Evolutionary conservation across 208 protist species (phyloP).

Genomic region (Paratrypanosoma confusum): DNA sequence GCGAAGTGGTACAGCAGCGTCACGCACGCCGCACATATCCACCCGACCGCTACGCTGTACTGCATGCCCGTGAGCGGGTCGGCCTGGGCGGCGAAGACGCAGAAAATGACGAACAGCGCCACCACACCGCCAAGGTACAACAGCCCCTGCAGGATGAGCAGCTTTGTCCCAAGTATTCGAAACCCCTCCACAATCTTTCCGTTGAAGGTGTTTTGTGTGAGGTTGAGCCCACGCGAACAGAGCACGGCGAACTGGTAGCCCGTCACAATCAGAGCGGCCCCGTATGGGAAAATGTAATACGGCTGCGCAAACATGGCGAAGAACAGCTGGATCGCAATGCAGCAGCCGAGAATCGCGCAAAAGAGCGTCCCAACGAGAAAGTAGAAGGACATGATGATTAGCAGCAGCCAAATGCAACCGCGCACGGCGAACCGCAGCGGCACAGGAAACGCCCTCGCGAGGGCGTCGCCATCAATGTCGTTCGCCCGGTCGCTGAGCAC

Average conservation of each 20-base stretch:
- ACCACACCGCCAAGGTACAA: slow-evolving; percentile 13
- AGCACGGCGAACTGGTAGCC: slow-evolving; percentile 32
- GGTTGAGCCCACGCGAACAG: slow-evolving; percentile 52
- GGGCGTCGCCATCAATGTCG: slow-evolving; percentile 12
- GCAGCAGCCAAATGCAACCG: slow-evolving; percentile 40
- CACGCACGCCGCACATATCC: slow-evolving; percentile 5
- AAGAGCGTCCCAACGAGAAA: slow-evolving; percentile 51
- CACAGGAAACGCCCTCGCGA: slow-evolving; percentile 22
- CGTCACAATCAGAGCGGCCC: slow-evolving; percentile 30
- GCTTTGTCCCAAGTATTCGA: slow-evolving; percentile 20
- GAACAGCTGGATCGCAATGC: slow-evolving; percentile 35
- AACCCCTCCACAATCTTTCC: slow-evolving; percentile 44
- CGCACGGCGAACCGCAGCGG: slow-evolving; percentile 20
- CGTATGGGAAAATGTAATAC: slow-evolving; percentile 49
- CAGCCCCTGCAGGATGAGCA: slow-evolving; percentile 26
- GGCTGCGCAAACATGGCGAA: slow-evolving; percentile 47
- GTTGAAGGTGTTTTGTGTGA: slow-evolving; percentile 38
- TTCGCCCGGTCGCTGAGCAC: slow-evolving; percentile 7
- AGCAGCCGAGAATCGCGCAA: slow-evolving; percentile 24
- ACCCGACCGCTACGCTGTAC: slow-evolving; percentile 8
- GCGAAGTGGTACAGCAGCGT: slow-evolving; percentile 13
- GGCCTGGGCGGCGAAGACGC: neutral
- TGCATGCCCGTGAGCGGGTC: slow-evolving; percentile 4
- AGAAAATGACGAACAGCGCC: slow-evolving; percentile 10
- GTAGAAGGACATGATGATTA: slow-evolving; percentile 45